These are phyloP conservation scores for Apophysomyces ossiformis DNA, from an alignment of 371 early-diverging fungal genomes.

Conservation along the genomic window DNA sequence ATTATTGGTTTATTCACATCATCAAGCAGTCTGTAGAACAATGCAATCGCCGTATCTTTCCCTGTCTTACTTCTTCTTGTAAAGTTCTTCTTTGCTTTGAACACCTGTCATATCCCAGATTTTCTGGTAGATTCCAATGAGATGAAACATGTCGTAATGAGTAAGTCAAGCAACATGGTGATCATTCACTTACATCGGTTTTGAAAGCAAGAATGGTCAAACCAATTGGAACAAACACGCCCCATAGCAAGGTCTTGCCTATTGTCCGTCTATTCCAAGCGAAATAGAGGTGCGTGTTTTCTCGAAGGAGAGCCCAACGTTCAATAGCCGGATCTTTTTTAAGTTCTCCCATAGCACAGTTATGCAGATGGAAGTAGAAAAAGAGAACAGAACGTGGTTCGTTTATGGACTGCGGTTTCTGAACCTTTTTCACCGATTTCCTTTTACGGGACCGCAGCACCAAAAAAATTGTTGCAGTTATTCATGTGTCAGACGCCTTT, in stretches of 20 bases:
- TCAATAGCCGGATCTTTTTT: constrained; percentile 60
- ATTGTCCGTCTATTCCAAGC: constrained; percentile 50
- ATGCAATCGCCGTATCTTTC: no score
- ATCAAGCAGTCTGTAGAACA: no score
- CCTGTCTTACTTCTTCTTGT: constrained; percentile 3
- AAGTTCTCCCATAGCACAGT: constrained; percentile 28
- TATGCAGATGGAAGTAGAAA: neutral
- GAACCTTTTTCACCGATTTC: neutral
- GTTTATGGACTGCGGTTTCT: constrained; percentile 2
- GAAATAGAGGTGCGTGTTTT: constrained; percentile 55
- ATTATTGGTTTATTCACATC: no score
- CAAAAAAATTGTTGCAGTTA: neutral
- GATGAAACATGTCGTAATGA: neutral
- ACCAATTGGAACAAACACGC: constrained; percentile 53
- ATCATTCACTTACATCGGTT: constrained; percentile 45
- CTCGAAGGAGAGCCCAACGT: constrained; percentile 62
- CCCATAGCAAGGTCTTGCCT: constrained; percentile 45
- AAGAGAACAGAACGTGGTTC: neutral
- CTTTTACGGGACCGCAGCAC: neutral
- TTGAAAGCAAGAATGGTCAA: constrained; percentile 44
- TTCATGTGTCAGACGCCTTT: neutral
- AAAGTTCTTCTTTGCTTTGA: constrained; percentile 34
- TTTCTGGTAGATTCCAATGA: constrained; percentile 28
- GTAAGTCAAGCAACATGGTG: neutral
- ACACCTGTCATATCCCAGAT: constrained; percentile 46